Base-by-base conservation (phyloP, 1,284 basidiomycete species). In the Cutaneotrichosporon cutaneum region DNA sequence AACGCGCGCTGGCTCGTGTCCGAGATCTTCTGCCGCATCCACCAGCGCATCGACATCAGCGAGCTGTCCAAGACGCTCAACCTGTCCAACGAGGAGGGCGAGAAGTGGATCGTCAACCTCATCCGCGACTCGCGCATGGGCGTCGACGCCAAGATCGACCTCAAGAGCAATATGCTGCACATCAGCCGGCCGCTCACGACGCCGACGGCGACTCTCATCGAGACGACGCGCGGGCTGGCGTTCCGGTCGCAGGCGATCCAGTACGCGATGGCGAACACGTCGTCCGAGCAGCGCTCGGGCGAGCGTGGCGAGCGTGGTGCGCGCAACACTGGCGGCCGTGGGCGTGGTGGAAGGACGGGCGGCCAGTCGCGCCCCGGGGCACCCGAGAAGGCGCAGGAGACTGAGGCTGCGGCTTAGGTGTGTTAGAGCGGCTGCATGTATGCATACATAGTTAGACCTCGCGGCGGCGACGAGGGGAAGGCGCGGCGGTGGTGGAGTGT, bases 31-130 rank as follows among this genome's bases (percentile, higher is more conserved):
- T 98, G 94, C 83, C 85, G 94, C 73, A 96, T 99, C 72, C 94
- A 99, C 81, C 91, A 94, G 77, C 87, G 89, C 68, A 96, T 99
- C 65, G 92, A 98, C 78, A 98, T 99, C 68, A 87, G 90, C 65
- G 93, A 97, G 75, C 85, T 99, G 33, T 95, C 94, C 18, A 88
- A 91, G 74, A 88, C 94, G 14, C 84, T 99, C 39, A 97, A 97
- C 80, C 85, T 98, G 59, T 89, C 90, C 26, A 86, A 84, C 59
- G 93, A 94, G 70, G 95, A 98, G 73, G 96, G 95, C 61, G 95
- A 98, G 78, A 96, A 96, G 79, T 99, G 95, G 95, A 95, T 99
- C 68, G 95, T 97, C 72, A 97, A 96, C 83, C 88, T 98, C 62
- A 95, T 98, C 72, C 87, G 94, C 55, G 96, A 98, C 80, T 96